A percentile compares a stretch with the other conserved stretches of the same genome.
These are phyloP conservation scores for Micractinium sp. DNA, from an alignment of 139 green algal genomes.

Conservation along the genomic window DNA sequence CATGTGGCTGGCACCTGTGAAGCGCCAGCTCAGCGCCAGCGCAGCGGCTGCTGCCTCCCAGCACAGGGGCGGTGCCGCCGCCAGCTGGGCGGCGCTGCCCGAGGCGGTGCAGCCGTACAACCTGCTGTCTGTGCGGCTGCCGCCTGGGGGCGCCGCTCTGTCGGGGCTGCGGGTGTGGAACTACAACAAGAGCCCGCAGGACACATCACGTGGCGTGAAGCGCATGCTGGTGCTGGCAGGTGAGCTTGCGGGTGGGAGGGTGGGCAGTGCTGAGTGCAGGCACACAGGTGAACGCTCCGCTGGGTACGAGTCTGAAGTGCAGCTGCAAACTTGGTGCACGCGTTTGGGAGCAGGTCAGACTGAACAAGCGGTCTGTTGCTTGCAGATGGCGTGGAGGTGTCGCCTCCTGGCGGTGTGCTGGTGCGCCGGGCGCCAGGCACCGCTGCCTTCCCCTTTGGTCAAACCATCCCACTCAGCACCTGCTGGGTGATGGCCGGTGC, in stretches of 20 bases:
- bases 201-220: conserved; percentile 45
- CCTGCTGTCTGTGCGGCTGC: background rate
- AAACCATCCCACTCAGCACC: conserved; percentile 38
- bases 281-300: too few species aligned
- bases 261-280: background rate
- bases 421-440: conserved; percentile 41
- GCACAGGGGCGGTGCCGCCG: background rate
- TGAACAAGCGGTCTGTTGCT: too few species aligned
- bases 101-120: conserved; percentile 14
- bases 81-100: background rate
- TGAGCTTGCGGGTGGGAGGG: background rate
- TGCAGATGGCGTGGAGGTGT: conserved; percentile 46
- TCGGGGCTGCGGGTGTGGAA: conserved; percentile 48
- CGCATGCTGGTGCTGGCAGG: conserved; percentile 35
- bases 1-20: conserved; percentile 45
- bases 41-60: background rate
- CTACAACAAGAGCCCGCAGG: conserved; percentile 54
- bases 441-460: conserved; percentile 39
- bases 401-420: conserved; percentile 33
- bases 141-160: background rate
- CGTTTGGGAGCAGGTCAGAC: too few species aligned
- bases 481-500: background rate
- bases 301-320: too few species aligned
- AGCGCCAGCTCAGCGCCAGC: conserved; percentile 22
- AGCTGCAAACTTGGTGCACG: too few species aligned